Base-by-base conservation (phyloP, 176 grass and related monocot species). In the Saccharum officinarum region DNA sequence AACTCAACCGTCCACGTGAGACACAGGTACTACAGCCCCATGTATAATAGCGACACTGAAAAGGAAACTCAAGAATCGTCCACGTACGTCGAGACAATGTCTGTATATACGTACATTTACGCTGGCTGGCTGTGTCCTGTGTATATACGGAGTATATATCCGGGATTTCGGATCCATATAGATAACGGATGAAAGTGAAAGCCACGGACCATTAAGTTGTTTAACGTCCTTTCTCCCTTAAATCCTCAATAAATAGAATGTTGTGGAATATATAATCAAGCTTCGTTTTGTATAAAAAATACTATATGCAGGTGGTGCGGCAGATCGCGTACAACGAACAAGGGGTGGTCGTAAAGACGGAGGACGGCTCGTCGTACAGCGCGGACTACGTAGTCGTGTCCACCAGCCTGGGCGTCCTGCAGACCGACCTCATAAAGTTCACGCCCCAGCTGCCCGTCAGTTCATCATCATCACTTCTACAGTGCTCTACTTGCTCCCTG, bases 341-440 rank as follows among this genome's bases (percentile, higher is more conserved):
- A 6, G 87, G 87, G 15, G 87, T 92, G 34, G 37, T 33, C 6
- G 82, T 95, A 4, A 80, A 13, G 50, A 92, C 90, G 15, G 93
- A 95, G 82, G 93, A 89, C 66, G 69, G 55, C 26, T 83, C 69
- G 31, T 54, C 66, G 28, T 94, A 92, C 80, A 65, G 42, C 1
- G 93, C 87, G 15, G 87, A 92, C 44, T 95, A 86, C 15, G 85
- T 90, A 2, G 55, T 94, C 73, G 90, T 94, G 31, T 94, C 92
- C 10, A 63, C 67, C 3, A 94, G 92, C 78, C 13, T 95, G 23
- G 90, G 92, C 18, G 92, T 94, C 74, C 82, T 94, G 39, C 92
- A 94, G 36, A 80, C 87, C 25, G 52, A 88, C 7, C 87, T 95
- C 59, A 95, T 92, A 8, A 69, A 88, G 70, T 95, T 95, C 52